These are phyloP conservation scores for Dionaea muscipula DNA, from an alignment of 179 eudicot species.

Conservation along the genomic window DNA sequence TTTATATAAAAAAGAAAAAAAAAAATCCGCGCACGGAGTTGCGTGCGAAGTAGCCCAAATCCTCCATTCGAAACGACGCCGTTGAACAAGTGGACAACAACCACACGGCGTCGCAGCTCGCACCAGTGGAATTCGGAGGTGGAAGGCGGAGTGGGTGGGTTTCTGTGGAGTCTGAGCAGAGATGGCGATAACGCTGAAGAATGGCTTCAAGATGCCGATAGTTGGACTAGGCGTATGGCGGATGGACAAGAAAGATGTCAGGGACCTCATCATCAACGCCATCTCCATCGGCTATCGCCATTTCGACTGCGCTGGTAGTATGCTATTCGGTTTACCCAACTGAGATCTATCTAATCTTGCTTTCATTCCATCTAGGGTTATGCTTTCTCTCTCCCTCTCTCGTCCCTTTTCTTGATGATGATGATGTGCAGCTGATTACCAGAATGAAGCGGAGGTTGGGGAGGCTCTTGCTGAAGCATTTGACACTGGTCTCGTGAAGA, in stretches of 20 bases:
- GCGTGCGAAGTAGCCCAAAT: too few species aligned
- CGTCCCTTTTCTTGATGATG: constrained; percentile 1
- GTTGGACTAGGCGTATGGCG: constrained; percentile 93
- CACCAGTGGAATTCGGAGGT: too few species aligned
- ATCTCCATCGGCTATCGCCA: constrained; percentile 73
- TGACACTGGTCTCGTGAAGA: constrained; percentile 63
- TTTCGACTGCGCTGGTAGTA: constrained; percentile 55
- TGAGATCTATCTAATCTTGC: too few species aligned
- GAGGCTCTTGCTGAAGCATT: constrained; percentile 86
- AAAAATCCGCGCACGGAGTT: too few species aligned
- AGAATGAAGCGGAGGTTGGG: constrained; percentile 86
- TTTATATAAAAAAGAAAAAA: too few species aligned
- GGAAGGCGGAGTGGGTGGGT: too few species aligned
- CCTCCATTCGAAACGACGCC: too few species aligned
- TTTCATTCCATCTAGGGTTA: neutral
- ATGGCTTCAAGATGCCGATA: constrained; percentile 78
- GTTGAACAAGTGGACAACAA: too few species aligned
- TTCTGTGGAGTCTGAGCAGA: too few species aligned
- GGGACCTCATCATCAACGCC: constrained; percentile 50
- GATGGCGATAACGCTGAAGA: constrained; percentile 48
- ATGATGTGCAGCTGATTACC: constrained; percentile 61
- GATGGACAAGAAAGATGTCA: constrained; percentile 64
- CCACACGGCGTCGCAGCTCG: too few species aligned
- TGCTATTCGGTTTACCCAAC: too few species aligned
- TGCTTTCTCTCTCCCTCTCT: neutral